phyloP scores from a whole-genome alignment of 2,329 filamentous ascomycete genomes.

The Pestalotiopsis sp. region DNA sequence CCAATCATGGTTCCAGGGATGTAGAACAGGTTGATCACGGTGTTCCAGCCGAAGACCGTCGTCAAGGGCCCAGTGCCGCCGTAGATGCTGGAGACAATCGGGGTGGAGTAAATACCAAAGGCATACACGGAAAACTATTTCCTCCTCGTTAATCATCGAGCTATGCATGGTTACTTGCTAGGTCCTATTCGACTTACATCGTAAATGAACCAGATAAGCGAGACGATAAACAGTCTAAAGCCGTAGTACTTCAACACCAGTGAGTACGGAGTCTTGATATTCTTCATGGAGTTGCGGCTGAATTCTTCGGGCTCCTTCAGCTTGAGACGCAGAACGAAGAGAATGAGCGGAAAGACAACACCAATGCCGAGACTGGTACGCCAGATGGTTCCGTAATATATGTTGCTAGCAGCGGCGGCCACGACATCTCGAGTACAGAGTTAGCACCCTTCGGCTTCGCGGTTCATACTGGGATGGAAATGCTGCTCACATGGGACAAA shows the following conservation, averaged over 20 bases:
- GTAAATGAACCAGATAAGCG: constrained; percentile 84
- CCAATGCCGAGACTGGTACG: constrained; percentile 79
- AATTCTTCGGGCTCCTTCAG: constrained; percentile 82
- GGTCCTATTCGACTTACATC: constrained; percentile 49
- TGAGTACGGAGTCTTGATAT: constrained; percentile 57
- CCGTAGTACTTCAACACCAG: constrained; percentile 71
- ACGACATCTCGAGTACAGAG: constrained; percentile 41
- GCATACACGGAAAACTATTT: constrained; percentile 78
- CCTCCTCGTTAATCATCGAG: neutral
- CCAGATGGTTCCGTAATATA: constrained; percentile 77
- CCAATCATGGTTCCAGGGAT: constrained; percentile 81
- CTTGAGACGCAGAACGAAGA: constrained; percentile 73
- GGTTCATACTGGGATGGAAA: neutral
- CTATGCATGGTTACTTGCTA: neutral
- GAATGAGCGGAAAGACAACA: constrained; percentile 72
- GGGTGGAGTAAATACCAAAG: constrained; percentile 82
- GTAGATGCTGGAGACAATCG: constrained; percentile 71
- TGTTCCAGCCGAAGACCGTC: constrained; percentile 85
- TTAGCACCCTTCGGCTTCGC: neutral
- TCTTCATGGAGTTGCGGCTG: constrained; percentile 69
- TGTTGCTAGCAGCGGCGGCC: constrained; percentile 57
- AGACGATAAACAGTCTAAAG: constrained; percentile 70
- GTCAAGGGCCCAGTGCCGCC: constrained; percentile 65
- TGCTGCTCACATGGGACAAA: constrained; percentile 64
- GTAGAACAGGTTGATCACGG: constrained; percentile 86